Conservation (phyloP, 805 yeast genomes). For the Candida glaebosa region DNA sequence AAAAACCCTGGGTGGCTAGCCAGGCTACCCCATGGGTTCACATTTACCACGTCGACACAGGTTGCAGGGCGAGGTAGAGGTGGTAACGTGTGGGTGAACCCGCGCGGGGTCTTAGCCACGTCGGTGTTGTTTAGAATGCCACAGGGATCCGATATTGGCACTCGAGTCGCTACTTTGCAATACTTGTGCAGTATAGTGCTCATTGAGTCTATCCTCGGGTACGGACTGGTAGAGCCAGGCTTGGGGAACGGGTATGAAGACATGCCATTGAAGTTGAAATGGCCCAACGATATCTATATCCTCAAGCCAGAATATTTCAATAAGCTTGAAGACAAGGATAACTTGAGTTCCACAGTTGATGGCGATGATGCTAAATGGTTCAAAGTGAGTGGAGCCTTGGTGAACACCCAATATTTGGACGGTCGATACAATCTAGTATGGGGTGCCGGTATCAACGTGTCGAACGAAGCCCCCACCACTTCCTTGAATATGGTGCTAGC, state of each 20-base stretch:
- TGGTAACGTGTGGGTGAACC: slow-evolving; percentile 93
- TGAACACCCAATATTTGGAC: slow-evolving; percentile 68
- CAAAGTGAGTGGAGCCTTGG: slow-evolving; percentile 81
- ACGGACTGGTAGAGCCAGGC: slow-evolving; percentile 42
- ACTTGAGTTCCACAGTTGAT: slow-evolving; percentile 34
- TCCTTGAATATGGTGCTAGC: slow-evolving; percentile 73
- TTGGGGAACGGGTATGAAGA: slow-evolving; percentile 57
- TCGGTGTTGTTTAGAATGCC: slow-evolving; percentile 69
- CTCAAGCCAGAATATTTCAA: slow-evolving; percentile 57
- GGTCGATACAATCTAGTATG: slow-evolving; percentile 63
- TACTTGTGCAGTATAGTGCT: slow-evolving; percentile 81
- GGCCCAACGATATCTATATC: slow-evolving; percentile 95
- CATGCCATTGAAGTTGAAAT: slow-evolving; percentile 78
- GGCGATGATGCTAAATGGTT: slow-evolving; percentile 64
- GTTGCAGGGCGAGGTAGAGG: slow-evolving; percentile 93
- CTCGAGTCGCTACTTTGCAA: slow-evolving; percentile 78
- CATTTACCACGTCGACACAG: slow-evolving; percentile 75
- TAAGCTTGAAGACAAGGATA: slow-evolving; percentile 25
- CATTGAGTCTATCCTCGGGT: slow-evolving; percentile 67
- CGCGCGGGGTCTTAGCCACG: slow-evolving; percentile 84
- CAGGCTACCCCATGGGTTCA: slow-evolving; percentile 65
- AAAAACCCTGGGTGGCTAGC: slow-evolving; percentile 59
- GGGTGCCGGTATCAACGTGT: slow-evolving; percentile 86
- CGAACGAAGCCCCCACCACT: slow-evolving; percentile 87
- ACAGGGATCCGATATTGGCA: slow-evolving; percentile 32